A percentile compares a stretch with the other conserved stretches of the same genome.
These are phyloP conservation scores for Globisporangium abappressorium DNA, from an alignment of 352 stramenopile species.

Conservation along the genomic window DNA sequence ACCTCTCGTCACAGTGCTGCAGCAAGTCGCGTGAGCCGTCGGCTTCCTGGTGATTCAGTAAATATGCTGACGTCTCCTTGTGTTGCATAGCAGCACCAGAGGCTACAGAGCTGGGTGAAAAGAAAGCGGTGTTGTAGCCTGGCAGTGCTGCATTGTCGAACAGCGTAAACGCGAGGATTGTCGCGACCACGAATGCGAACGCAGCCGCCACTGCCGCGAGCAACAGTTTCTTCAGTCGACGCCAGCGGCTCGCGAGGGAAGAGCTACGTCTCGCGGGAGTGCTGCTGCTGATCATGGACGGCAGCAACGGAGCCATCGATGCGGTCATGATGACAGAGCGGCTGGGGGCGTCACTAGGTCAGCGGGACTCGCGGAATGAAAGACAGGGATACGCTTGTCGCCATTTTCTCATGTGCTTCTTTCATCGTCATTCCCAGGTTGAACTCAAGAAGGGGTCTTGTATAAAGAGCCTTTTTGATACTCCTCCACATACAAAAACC, in stretches of 20 bases:
- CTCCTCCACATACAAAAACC: too few species aligned
- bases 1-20: slow-evolving; percentile 60
- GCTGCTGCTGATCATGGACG: too few species aligned
- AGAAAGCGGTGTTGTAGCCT: not conserved
- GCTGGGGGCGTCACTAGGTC: not conserved
- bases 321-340: not conserved
- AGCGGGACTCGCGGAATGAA: not conserved
- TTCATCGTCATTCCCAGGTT: too few species aligned
- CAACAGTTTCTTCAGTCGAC: not conserved
- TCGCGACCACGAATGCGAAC: not conserved
- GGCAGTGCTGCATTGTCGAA: not conserved
- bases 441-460: too few species aligned
- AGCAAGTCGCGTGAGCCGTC: slow-evolving; percentile 46
- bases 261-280: not conserved
- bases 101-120: not conserved
- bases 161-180: not conserved
- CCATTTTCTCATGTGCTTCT: too few species aligned
- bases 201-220: not conserved
- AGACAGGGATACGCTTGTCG: too few species aligned
- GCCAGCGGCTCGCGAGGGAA: not conserved
- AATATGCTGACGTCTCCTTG: not conserved
- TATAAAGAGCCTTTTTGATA: too few species aligned
- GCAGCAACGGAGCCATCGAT: not conserved
- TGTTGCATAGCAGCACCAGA: not conserved
- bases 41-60: not conserved